Conservation (phyloP, 352 stramenopile species). For the Globisporangium paddicum region DNA sequence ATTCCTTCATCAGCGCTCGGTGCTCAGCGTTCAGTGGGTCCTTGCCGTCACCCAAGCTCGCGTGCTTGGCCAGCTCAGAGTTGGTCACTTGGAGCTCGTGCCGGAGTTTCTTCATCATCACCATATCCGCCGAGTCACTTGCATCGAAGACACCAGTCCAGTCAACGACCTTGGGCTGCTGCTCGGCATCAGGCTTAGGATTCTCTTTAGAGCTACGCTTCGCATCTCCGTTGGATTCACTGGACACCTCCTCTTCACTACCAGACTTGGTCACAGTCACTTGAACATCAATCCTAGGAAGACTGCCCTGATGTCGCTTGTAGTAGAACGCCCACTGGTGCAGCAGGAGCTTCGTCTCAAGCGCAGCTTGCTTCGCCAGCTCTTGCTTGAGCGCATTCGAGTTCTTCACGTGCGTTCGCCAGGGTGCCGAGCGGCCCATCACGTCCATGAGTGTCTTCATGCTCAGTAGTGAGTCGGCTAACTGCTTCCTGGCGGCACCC, state of each 20-base stretch:
- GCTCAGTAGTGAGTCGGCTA: conserved; percentile 40
- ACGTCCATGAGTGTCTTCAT: conserved; percentile 57
- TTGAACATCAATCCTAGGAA: neutral
- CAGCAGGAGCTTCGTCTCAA: conserved; percentile 50
- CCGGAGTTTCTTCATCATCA: conserved; percentile 72
- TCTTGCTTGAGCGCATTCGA: conserved; percentile 61
- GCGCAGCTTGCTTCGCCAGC: conserved; percentile 37
- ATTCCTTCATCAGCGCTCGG: conserved; percentile 53
- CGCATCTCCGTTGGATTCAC: neutral
- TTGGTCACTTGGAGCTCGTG: conserved; percentile 56
- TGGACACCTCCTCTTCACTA: neutral
- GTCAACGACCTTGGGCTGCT: conserved; percentile 19
- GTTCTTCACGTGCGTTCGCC: conserved; percentile 57
- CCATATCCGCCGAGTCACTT: conserved; percentile 41
- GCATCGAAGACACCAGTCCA: conserved; percentile 32
- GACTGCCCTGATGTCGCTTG: conserved; percentile 31
- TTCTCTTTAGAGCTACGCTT: neutral
- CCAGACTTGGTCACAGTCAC: neutral
- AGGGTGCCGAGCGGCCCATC: conserved; percentile 49
- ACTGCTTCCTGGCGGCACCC: conserved; percentile 21
- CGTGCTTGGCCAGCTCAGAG: conserved; percentile 32
- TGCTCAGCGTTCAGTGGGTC: conserved; percentile 24
- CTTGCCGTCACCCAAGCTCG: neutral
- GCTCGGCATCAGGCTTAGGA: neutral
- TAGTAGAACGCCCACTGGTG: conserved; percentile 64